Evolutionary conservation across 176 grass and related monocot species (phyloP).

Genomic region (Aegilops longissima): DNA sequence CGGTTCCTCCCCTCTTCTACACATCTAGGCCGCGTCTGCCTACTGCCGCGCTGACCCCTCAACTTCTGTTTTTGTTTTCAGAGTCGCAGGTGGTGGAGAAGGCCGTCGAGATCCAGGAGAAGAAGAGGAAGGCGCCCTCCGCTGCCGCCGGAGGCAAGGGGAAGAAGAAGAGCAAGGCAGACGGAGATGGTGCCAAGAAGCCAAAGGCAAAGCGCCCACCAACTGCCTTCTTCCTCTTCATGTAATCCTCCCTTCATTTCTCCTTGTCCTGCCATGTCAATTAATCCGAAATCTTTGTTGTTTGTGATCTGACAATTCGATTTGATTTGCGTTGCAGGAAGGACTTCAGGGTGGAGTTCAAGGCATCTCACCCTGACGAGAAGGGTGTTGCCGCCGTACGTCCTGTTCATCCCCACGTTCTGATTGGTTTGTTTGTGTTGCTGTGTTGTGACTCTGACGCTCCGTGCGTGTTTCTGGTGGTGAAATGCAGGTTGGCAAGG

Average conservation of each 20-base stretch:
- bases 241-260: slow-evolving; percentile 20
- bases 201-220: slow-evolving; percentile 59
- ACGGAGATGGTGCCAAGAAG: slow-evolving; percentile 39
- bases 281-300: background rate
- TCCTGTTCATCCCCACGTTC: background rate
- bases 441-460: background rate
- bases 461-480: background rate
- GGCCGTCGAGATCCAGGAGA: slow-evolving; percentile 47
- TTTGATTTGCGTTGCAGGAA: slow-evolving; percentile 35
- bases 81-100: slow-evolving; percentile 85
- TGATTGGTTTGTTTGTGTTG: background rate
- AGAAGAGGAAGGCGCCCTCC: slow-evolving; percentile 40
- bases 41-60: background rate
- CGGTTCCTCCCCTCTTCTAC: background rate
- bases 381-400: slow-evolving; percentile 51
- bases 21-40: background rate
- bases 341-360: slow-evolving; percentile 82
- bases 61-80: background rate
- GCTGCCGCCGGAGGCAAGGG: background rate
- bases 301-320: background rate
- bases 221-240: slow-evolving; percentile 90
- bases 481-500: slow-evolving; percentile 57
- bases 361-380: slow-evolving; percentile 62
- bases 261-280: background rate
- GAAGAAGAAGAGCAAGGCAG: slow-evolving; percentile 27